Conservation (phyloP, 2,329 filamentous ascomycete species). For the Acrodontium crateriforme region DNA sequence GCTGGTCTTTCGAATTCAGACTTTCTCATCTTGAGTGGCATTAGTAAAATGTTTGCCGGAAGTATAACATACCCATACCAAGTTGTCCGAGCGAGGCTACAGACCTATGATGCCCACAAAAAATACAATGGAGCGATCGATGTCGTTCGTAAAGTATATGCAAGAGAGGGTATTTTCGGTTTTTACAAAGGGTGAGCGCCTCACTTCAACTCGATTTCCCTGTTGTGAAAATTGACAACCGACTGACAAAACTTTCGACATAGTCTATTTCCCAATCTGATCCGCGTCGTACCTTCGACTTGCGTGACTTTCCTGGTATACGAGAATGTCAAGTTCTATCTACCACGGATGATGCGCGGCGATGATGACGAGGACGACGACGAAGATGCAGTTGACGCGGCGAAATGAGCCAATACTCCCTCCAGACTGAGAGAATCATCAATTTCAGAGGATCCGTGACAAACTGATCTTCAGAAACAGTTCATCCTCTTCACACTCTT, state of each 20-base stretch:
- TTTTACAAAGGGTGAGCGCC: conserved; percentile 66
- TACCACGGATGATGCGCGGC: conserved; percentile 31
- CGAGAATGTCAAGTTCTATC: conserved; percentile 72
- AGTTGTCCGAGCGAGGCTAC: conserved; percentile 73
- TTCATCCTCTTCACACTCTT: too few species aligned
- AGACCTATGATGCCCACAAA: conserved; percentile 71
- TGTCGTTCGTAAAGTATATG: conserved; percentile 61
- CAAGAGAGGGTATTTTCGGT: conserved; percentile 61
- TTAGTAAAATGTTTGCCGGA: conserved; percentile 79
- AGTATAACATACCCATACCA: conserved; percentile 89
- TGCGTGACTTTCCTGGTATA: conserved; percentile 96
- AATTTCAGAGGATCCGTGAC: too few species aligned
- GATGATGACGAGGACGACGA: conserved; percentile 2
- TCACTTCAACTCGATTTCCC: conserved; percentile 1
- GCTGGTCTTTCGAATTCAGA: conserved; percentile 53
- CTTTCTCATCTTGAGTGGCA: conserved; percentile 65
- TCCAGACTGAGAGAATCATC: too few species aligned
- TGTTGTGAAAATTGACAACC: background rate
- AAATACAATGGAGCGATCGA: conserved; percentile 60
- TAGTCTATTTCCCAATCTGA: conserved; percentile 64
- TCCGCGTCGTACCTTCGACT: conserved; percentile 83
- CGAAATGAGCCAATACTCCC: too few species aligned
- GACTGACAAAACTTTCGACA: conserved; percentile 1
- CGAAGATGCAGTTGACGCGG: too few species aligned
- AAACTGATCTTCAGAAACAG: too few species aligned